A percentile compares a stretch with the other conserved stretches of the same genome.
These are phyloP conservation scores for Aegilops bicornis DNA, from an alignment of 176 grass and related monocot genomes.

Conservation along the genomic window DNA sequence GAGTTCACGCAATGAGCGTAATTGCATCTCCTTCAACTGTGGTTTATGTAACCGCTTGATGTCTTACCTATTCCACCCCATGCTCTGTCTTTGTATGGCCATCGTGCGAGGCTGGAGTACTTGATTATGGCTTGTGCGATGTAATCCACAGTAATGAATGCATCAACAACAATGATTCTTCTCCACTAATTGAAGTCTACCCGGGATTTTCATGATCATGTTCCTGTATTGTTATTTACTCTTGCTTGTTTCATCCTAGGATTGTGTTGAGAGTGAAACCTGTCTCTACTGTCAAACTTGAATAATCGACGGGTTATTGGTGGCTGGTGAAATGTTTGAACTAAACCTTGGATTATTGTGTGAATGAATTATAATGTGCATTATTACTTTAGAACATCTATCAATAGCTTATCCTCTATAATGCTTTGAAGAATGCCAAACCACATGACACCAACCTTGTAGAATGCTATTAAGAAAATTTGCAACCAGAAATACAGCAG, in stretches of 20 bases:
- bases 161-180: too few species aligned
- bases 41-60: too few species aligned
- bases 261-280: not conserved
- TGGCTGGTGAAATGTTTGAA: not conserved
- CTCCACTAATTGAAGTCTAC: not conserved
- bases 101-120: too few species aligned
- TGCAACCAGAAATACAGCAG: not conserved
- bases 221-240: too few species aligned
- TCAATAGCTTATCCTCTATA: not conserved
- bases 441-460: not conserved
- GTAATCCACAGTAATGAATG: too few species aligned
- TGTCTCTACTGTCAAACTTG: not conserved
- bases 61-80: too few species aligned
- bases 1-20: too few species aligned
- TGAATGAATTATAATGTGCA: not conserved
- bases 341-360: not conserved
- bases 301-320: not conserved
- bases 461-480: not conserved
- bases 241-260: not conserved
- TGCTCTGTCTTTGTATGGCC: too few species aligned
- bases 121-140: too few species aligned
- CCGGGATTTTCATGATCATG: too few species aligned
- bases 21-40: too few species aligned
- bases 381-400: not conserved
- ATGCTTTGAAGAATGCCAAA: not conserved